Evolutionary conservation across 228 moss, liverwort and hornwort species (phyloP).

Genomic region (Sphagnum magellanicum): DNA sequence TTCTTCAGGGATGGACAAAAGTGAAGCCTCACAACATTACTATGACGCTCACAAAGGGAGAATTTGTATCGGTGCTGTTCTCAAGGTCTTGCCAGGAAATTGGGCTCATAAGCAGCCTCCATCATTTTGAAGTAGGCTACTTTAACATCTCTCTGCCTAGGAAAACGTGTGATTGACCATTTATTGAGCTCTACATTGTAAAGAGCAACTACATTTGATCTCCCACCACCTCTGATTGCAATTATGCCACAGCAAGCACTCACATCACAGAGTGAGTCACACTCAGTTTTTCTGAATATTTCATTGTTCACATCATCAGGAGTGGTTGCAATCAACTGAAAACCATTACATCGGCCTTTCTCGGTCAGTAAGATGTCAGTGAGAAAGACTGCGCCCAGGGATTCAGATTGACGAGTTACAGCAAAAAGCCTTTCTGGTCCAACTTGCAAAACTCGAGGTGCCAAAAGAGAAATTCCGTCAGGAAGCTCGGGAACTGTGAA

Average conservation of each 20-base stretch:
- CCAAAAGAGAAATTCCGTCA: constrained; percentile 18
- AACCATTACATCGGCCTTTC: constrained; percentile 36
- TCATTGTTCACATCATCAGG: constrained; percentile 34
- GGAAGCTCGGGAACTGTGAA: constrained; percentile 13
- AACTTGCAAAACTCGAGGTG: constrained; percentile 47
- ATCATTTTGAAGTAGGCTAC: constrained; percentile 28
- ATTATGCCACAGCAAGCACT: constrained; percentile 28
- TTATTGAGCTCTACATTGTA: constrained; percentile 23
- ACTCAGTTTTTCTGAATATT: constrained; percentile 8
- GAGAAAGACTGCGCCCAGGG: too few relatives aligned
- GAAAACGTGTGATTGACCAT: constrained; percentile 36
- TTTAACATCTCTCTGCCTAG: constrained; percentile 19
- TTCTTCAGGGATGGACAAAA: too few relatives aligned
- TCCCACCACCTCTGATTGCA: constrained; percentile 30
- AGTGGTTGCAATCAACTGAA: constrained; percentile 23
- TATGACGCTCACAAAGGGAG: too few relatives aligned
- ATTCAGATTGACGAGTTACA: constrained; percentile 17
- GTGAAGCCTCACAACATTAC: too few relatives aligned
- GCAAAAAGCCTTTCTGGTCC: constrained; percentile 32
- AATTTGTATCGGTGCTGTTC: background rate
- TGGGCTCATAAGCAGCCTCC: constrained; percentile 41
- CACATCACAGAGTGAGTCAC: constrained; percentile 17
- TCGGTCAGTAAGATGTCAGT: background rate
- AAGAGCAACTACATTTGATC: constrained; percentile 26
- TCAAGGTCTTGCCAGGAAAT: constrained; percentile 28